These are phyloP conservation scores for Malassezia obtusa DNA, from an alignment of 1,284 basidiomycete species.

Conservation along the genomic window DNA sequence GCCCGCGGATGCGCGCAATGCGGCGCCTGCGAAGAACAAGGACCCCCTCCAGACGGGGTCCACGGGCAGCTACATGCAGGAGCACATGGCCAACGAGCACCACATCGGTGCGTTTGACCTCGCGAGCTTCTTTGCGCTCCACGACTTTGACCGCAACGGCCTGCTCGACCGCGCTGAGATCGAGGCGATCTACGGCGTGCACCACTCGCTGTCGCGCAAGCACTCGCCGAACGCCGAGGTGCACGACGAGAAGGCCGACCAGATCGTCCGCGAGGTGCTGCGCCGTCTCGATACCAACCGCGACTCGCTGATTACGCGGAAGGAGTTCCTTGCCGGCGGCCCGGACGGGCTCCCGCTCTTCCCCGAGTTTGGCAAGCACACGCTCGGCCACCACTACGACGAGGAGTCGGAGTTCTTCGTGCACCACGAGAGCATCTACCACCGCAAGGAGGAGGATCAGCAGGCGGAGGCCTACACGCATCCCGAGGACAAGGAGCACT, in stretches of 20 bases:
- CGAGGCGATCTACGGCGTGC: constrained; percentile 61
- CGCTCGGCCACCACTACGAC: constrained; percentile 78
- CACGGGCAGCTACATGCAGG: constrained; percentile 35
- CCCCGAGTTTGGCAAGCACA: constrained; percentile 51
- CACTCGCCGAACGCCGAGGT: constrained; percentile 67
- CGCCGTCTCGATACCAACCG: constrained; percentile 64
- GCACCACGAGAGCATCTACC: constrained; percentile 64
- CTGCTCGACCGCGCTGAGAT: constrained; percentile 49
- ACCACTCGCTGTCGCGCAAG: constrained; percentile 83
- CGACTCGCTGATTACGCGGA: constrained; percentile 67
- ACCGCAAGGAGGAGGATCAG: constrained; percentile 90
- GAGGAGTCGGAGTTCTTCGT: constrained; percentile 48
- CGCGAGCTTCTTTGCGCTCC: constrained; percentile 60
- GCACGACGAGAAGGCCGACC: constrained; percentile 73
- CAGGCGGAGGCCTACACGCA: constrained; percentile 88
- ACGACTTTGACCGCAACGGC: constrained; percentile 67
- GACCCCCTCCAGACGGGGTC: background rate
- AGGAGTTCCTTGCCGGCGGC: constrained; percentile 72
- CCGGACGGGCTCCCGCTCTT: constrained; percentile 71
- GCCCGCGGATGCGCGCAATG: background rate
- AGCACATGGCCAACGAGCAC: constrained; percentile 48
- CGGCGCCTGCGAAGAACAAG: background rate
- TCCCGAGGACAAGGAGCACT: constrained; percentile 65
- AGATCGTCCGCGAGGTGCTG: constrained; percentile 69
- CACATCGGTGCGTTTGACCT: constrained; percentile 48